phyloP scores from a whole-genome alignment of 2,329 filamentous ascomycete genomes.

The Magnaporthiopsis incrustans region DNA sequence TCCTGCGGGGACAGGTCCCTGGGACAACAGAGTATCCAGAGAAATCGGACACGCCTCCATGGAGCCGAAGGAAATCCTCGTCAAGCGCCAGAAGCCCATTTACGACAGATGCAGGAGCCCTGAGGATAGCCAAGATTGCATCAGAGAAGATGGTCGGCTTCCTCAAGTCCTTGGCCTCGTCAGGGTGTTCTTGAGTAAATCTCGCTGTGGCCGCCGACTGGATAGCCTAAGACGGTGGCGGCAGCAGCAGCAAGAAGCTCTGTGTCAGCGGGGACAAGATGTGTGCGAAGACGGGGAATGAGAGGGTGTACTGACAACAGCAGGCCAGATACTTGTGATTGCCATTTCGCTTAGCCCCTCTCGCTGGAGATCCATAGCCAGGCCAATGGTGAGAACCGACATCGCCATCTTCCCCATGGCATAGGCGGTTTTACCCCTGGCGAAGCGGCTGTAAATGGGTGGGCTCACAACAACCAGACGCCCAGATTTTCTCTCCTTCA shows the following conservation, averaged over 20 bases:
- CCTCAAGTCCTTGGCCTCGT: constrained; percentile 50
- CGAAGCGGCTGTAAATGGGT: constrained; percentile 79
- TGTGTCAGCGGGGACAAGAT: not conserved
- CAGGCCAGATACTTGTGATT: constrained; percentile 77
- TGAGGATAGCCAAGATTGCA: constrained; percentile 65
- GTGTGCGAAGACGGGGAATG: constrained; percentile 5
- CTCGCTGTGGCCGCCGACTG: constrained; percentile 65
- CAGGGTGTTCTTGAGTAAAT: constrained; percentile 34
- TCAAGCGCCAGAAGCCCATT: constrained; percentile 69
- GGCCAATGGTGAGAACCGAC: constrained; percentile 71
- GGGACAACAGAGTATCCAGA: constrained; percentile 62
- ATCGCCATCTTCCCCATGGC: constrained; percentile 73
- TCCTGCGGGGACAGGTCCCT: constrained; percentile 57
- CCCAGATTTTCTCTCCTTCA: constrained; percentile 47
- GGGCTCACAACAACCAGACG: constrained; percentile 73
- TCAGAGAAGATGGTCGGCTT: constrained; percentile 71
- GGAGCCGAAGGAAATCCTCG: constrained; percentile 67
- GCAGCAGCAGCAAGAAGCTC: not conserved
- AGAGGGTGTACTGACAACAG: constrained; percentile 43
- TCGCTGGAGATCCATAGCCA: constrained; percentile 73
- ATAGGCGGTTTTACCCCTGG: constrained; percentile 79
- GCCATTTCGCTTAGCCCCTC: constrained; percentile 61
- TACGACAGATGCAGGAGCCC: constrained; percentile 48
- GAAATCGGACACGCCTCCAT: constrained; percentile 61
- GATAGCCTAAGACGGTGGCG: constrained; percentile 39